Evolutionary conservation across 2,329 filamentous ascomycete genomes (phyloP), one percentile per base, ranked within the genome.

Genomic region (Hirsutella minnesotensis): DNA sequence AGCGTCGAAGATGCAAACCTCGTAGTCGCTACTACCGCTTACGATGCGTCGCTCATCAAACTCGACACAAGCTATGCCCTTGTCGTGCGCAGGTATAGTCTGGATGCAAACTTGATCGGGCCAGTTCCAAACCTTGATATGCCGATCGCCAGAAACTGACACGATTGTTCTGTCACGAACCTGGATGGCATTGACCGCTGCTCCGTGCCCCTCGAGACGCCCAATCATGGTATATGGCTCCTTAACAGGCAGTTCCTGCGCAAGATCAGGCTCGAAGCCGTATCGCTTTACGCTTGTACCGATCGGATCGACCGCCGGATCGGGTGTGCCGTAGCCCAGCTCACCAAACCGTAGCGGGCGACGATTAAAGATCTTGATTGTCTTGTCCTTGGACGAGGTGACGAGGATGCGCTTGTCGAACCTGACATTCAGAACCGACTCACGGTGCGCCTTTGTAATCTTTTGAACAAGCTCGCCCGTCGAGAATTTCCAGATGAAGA

Each of bases 51-150:
- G 80, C 21, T 87, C 88, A 58, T 98, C 92, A 56, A 92, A 96
- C 62, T 98, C 90, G 15, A 98, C 89, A 59, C 92, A 98, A 3
- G 92, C 92, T 53, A 98, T 96, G 27, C 92, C 92, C 60, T 98
- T 98, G 49, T 78, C 79, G 55, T 98, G 92, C 2, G 90, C 92
- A 33, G 85, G 72, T 29, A 94, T 79, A 1, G 86, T 94, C 53
- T 84, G 79, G 37, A 75, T 72, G 59, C 86, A 90, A 36, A 74
- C 68, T 44, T 87, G 85, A 8, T 79, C 84, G 16, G 82, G 82
- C 68, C 94, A 86, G 59, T 94, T 83, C 92, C 92, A 98, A 18
- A 95, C 75, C 60, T 95, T 95, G 64, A 98, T 89, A 48, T 84
- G 79, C 31, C 92, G 81, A 59, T 98, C 92, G 16, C 92, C 92